Evolutionary conservation across 1,284 basidiomycete species (phyloP), one percentile per base, ranked within the genome.

Genomic region (Melanopsichium pennsylvanicum): DNA sequence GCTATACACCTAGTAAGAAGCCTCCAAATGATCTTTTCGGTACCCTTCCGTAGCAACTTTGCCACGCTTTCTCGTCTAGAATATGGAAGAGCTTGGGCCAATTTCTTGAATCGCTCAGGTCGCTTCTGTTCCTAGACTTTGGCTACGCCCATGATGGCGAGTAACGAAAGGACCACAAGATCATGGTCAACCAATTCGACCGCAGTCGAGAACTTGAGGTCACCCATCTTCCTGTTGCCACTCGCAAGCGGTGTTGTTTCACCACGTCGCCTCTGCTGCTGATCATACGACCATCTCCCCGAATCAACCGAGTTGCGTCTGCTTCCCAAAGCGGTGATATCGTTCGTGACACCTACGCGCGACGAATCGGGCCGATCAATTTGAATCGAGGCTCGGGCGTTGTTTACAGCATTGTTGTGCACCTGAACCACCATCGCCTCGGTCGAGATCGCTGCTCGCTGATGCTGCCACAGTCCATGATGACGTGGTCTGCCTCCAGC

Each of bases 361-460:
- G n/a, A n/a, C 35, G 15, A 32, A 3, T 12, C 29, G 9, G 35
- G 40, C 15, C 48, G 35, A 13, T 45, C 52, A 32, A 68, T 27
- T n/a, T 49, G 46, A 3, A 57, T 32, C 32, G 64, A 68, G 7
- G 54, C 44, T 16, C 58, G 37, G 3, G 54, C 49, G 23, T 68
- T 62, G 49, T 52, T 50, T 26, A 68, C 64, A 0, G 64, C 64
- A 18, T 67, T 60, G 54, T 62, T 68, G 46, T 68, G 44, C 26
- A 61, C 58, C 26, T 61, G 52, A 10, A 61, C 52, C 50, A 64
- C 50, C 44, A 61, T 49, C 21, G 58, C 59, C 22, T 68, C 64
- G 33, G 40, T 61, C 40, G 58, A 68, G 23, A 62, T 41, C 3
- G 54, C 64, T 15, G 64, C 64, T 15, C 64, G 23, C 29, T 37